Evolutionary conservation across 2,329 filamentous ascomycete species (phyloP).

Genomic region (Cryphonectria radicalis): DNA sequence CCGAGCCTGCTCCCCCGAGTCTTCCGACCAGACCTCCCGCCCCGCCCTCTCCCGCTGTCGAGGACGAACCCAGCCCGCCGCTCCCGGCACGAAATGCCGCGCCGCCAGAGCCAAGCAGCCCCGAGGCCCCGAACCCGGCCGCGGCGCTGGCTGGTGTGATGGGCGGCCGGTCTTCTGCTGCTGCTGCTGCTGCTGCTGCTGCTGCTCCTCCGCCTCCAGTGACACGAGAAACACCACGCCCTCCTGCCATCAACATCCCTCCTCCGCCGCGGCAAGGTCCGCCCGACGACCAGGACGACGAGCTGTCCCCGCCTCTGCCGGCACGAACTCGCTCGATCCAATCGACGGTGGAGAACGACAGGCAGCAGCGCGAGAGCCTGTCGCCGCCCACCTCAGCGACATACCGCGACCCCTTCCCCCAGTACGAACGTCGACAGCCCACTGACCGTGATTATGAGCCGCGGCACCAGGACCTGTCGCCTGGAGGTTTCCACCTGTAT

Average conservation of each 20-base stretch:
- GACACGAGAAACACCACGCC: conserved; percentile 39
- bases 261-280: conserved; percentile 46
- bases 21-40: conserved; percentile 49
- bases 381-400: conserved; percentile 41
- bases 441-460: conserved; percentile 35
- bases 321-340: conserved; percentile 56
- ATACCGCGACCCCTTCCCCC: conserved; percentile 28
- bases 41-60: conserved; percentile 36
- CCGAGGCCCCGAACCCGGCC: conserved; percentile 51
- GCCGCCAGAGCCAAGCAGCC: conserved; percentile 39
- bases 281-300: conserved; percentile 72
- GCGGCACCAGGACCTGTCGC: conserved; percentile 52
- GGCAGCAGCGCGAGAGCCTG: conserved; percentile 34
- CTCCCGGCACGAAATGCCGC: conserved; percentile 43
- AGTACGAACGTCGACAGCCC: conserved; percentile 39
- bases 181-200: conserved; percentile 43
- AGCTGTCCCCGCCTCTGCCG: conserved; percentile 66
- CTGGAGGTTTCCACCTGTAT: conserved; percentile 89
- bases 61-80: conserved; percentile 44
- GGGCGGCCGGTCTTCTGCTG: conserved; percentile 48
- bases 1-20: conserved; percentile 34
- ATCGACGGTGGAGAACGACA: conserved; percentile 34
- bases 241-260: conserved; percentile 58
- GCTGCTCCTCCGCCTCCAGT: conserved; percentile 49
- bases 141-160: conserved; percentile 62